Percentiles rank a stretch among this genome's conserved stretches.
Evolutionary conservation across 2,329 filamentous ascomycete species (phyloP).

Genomic region (Simplicillium aogashimaense): DNA sequence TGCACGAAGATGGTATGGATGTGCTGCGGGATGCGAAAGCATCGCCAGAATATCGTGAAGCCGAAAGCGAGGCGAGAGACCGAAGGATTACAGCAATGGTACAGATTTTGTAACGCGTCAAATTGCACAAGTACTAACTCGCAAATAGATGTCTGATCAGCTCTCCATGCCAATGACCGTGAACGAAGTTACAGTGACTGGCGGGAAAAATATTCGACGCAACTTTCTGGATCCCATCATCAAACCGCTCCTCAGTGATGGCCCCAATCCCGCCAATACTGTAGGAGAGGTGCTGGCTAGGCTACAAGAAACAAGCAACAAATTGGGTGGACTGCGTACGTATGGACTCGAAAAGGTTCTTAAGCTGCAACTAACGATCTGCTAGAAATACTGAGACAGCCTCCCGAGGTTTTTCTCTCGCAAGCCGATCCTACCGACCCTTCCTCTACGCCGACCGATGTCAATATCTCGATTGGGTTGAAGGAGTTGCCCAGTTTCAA

Average conservation of each 20-base stretch:
- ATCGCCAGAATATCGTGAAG: slow-evolving; percentile 21
- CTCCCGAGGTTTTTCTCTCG: slow-evolving; percentile 75
- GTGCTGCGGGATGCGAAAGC: slow-evolving; percentile 28
- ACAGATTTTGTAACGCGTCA: slow-evolving; percentile 4
- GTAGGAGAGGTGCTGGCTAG: slow-evolving; percentile 69
- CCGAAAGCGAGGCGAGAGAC: slow-evolving; percentile 28
- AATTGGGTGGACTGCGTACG: slow-evolving; percentile 72
- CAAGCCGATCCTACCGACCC: slow-evolving; percentile 60
- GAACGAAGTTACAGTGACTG: slow-evolving; percentile 73
- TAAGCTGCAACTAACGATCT: slow-evolving; percentile 13
- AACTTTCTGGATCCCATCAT: slow-evolving; percentile 77
- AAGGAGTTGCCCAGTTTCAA: slow-evolving; percentile 75
- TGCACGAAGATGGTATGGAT: slow-evolving; percentile 25
- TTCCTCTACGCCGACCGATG: slow-evolving; percentile 61
- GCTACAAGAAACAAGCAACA: slow-evolving; percentile 60
- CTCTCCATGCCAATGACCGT: slow-evolving; percentile 81
- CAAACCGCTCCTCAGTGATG: slow-evolving; percentile 62
- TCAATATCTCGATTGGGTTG: slow-evolving; percentile 76
- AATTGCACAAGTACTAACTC: no score
- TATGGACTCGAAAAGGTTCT: slow-evolving; percentile 1
- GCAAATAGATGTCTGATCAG: slow-evolving; percentile 49
- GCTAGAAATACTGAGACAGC: slow-evolving; percentile 75
- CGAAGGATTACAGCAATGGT: slow-evolving; percentile 27
- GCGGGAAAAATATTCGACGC: slow-evolving; percentile 72
- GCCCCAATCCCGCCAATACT: slow-evolving; percentile 60